Evolutionary conservation across 768 basidiomycete species (phyloP).

Genomic region (Leucocoprinus sp.): DNA sequence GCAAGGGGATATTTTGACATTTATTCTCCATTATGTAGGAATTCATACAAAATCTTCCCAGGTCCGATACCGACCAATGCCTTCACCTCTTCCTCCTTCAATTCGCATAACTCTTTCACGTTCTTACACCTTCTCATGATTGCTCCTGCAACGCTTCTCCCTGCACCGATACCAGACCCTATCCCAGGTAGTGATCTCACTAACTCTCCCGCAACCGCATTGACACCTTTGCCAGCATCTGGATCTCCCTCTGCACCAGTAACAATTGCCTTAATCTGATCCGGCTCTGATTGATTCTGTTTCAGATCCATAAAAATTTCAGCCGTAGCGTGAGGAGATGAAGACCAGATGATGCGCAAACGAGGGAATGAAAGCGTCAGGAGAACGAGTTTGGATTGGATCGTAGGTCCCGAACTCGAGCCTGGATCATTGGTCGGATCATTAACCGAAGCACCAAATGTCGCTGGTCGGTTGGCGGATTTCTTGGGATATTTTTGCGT

Average conservation of each 20-base stretch:
- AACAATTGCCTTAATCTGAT: conserved; percentile 63
- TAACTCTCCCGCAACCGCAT: conserved; percentile 75
- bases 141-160: conserved; percentile 73
- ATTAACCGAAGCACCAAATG: not conserved
- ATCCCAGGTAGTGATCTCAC: conserved; percentile 79
- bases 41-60: conserved; percentile 73
- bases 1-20: not conserved
- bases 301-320: conserved; percentile 95
- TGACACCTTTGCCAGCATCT: conserved; percentile 58
- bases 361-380: conserved; percentile 87
- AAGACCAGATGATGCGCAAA: conserved; percentile 93
- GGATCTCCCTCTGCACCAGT: conserved; percentile 77
- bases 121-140: conserved; percentile 77
- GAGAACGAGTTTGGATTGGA: conserved; percentile 91
- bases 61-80: conserved; percentile 73
- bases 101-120: conserved; percentile 65
- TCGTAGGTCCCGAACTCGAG: conserved; percentile 35
- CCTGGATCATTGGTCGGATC: conserved; percentile 20
- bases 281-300: conserved; percentile 68
- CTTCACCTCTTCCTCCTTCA: conserved; percentile 55
- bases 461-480: conserved; percentile 26
- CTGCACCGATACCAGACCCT: conserved; percentile 57
- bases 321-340: conserved; percentile 86
- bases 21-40: conserved; percentile 66
- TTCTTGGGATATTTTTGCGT: conserved; percentile 47